Base-by-base conservation (phyloP, 495 filamentous ascomycete genomes). In the Penicillium daleae region DNA sequence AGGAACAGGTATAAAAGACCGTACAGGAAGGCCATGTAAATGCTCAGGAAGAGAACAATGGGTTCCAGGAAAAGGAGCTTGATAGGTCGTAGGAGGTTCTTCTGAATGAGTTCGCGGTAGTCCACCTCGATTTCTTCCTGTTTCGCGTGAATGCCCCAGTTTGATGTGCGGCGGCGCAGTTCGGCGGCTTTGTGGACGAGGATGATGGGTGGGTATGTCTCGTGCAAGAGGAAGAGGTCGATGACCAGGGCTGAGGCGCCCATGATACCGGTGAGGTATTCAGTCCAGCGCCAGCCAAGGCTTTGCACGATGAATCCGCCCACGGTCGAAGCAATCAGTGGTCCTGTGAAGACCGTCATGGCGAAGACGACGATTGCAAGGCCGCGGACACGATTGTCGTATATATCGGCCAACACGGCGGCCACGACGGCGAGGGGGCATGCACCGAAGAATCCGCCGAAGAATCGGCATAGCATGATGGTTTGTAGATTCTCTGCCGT, bases 91-190 rank as follows among this genome's bases (percentile, higher is more conserved):
- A 80, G 84, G 73, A 95, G 93, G 74, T 96, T 96, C 83, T 94
- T 94, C 62, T 81, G 85, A 42, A 96, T 42, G 13, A 96, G 80
- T 75, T 96, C 90, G 31, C 80, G 73, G 64, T 96, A 81, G 75
- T 95, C 89, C 57, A 96, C 82, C 75, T 95, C 91, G 61, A 95
- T 94, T 78, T 96, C 92, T 70, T 96, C 93, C 73, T 96, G 91
- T 71, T 93, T 96, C 50, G 92, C 91, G 76, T 96, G 92, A 64
- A 97, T 96, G 49, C 91, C 93, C 92, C 92, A 96, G 77, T 96
- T 96, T 70, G 86, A 85, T 7, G 93, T 96, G 48, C 89, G 78
- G 12, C 91, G 90, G 51, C 93, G 89, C 22, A 97, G 81, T 57
- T 93, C 87, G 1, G 83, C 73, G 6, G 92, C 93, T 75, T 96